A percentile compares a stretch with the other conserved stretches of the same genome.
Conservation (phyloP, 148 eudicot genomes). For the Cornus controversa region DNA sequence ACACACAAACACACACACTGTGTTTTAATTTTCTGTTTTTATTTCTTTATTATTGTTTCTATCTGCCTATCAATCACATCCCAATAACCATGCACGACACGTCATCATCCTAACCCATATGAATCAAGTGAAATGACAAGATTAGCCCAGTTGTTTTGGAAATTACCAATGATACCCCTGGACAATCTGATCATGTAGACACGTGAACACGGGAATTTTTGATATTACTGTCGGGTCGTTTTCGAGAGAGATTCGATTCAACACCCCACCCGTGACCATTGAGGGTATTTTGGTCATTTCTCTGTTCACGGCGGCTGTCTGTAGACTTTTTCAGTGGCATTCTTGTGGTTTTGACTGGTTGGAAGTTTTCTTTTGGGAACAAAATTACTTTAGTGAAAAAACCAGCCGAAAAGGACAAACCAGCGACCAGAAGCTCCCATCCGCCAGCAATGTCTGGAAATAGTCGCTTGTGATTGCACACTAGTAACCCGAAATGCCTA, state of each 20-base stretch:
- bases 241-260: not conserved
- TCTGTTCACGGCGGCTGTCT: not conserved
- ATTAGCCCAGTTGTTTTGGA: not conserved
- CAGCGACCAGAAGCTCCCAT: not conserved
- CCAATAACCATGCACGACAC: not conserved
- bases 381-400: not conserved
- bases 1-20: too few relatives aligned
- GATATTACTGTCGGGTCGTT: not conserved
- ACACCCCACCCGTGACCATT: not conserved
- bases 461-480: not conserved
- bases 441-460: slow-evolving; percentile 11
- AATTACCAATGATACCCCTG: not conserved
- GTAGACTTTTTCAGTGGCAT: not conserved
- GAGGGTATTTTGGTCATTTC: not conserved
- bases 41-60: too few relatives aligned
- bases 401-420: not conserved
- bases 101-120: not conserved
- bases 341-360: not conserved
- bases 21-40: too few relatives aligned
- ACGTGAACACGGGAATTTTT: not conserved
- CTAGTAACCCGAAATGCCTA: not conserved
- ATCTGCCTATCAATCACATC: not conserved
- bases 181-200: not conserved
- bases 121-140: not conserved
- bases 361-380: not conserved